These are phyloP conservation scores for Rhizomucor miehei DNA, from an alignment of 371 early-diverging fungal species.

Conservation along the genomic window DNA sequence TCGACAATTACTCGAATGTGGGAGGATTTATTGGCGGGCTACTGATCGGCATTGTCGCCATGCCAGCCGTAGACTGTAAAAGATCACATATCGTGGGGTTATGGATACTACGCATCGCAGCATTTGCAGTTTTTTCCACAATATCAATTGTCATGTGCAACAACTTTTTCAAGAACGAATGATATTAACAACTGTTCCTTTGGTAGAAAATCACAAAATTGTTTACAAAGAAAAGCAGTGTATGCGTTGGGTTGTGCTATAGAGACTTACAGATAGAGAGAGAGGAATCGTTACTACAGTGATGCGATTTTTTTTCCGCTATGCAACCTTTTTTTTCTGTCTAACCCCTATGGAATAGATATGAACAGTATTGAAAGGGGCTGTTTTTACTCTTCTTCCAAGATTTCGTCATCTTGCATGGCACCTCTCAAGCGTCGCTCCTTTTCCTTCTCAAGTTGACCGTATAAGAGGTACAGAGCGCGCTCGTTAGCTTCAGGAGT, in stretches of 20 bases:
- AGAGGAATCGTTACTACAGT: too few species aligned
- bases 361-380: neutral
- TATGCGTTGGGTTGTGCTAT: too few species aligned
- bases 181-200: too few species aligned
- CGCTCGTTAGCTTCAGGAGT: constrained; percentile 81
- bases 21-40: constrained; percentile 58
- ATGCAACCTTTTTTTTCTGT: too few species aligned
- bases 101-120: neutral
- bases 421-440: constrained; percentile 64
- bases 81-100: constrained; percentile 1
- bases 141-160: too few species aligned
- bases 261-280: too few species aligned
- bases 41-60: constrained; percentile 36
- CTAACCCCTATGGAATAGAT: neutral
- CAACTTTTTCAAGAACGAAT: too few species aligned
- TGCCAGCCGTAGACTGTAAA: constrained; percentile 20
- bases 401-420: constrained; percentile 28
- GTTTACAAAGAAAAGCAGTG: too few species aligned
- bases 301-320: too few species aligned
- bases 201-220: too few species aligned
- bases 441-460: constrained; percentile 84
- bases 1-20: constrained; percentile 61
- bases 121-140: too few species aligned
- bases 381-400: constrained; percentile 27
- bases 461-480: constrained; percentile 85